Percentiles rank a stretch among this genome's conserved stretches.
Conservation (phyloP, 345 rosid species). For the Salix arbutifolia region DNA sequence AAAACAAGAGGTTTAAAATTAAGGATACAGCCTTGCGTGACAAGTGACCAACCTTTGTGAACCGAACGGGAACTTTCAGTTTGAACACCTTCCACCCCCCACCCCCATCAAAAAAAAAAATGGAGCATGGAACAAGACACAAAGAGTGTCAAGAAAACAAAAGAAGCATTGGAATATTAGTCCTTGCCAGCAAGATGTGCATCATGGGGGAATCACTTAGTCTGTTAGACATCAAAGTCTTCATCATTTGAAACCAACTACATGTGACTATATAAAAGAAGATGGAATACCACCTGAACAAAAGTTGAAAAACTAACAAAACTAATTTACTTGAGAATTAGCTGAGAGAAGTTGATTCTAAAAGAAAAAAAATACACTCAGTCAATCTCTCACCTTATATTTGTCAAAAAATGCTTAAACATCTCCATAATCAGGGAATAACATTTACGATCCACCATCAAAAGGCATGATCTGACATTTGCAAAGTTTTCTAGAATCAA, state of each 20-base stretch:
- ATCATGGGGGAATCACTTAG: neutral
- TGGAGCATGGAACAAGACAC: neutral
- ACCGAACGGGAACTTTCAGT: neutral
- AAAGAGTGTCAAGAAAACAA: neutral
- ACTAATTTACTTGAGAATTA: no score
- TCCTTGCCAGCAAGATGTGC: neutral
- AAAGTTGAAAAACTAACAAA: neutral
- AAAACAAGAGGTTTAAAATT: neutral
- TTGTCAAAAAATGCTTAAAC: conserved; percentile 14
- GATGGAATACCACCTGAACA: neutral
- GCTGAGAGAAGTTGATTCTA: neutral
- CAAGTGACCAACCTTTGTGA: neutral
- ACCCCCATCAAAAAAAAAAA: neutral
- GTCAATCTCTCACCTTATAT: conserved; percentile 7
- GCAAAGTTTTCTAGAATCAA: conserved; percentile 6
- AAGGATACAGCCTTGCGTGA: neutral
- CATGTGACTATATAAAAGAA: neutral
- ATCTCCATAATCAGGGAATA: conserved; percentile 12
- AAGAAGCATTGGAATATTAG: neutral
- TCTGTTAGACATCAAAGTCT: neutral
- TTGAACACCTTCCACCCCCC: neutral
- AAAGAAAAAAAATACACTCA: neutral
- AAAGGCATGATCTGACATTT: conserved; percentile 3
- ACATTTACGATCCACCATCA: conserved; percentile 21
- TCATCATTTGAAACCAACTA: neutral